Conservation (phyloP, 768 basidiomycete species). For the Mycena floridula region DNA sequence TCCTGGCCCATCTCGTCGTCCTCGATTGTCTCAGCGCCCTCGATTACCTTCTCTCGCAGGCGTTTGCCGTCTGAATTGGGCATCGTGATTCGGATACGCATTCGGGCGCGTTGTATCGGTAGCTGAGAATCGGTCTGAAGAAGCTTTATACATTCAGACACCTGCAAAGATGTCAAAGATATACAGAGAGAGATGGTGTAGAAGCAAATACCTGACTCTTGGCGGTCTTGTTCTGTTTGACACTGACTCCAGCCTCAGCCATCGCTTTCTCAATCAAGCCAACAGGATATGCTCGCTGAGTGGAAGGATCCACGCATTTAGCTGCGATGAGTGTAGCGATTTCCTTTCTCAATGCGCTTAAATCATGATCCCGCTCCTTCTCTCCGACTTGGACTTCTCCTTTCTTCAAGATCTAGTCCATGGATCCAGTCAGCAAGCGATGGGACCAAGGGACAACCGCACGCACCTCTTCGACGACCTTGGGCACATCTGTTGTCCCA, state of each 20-base stretch:
- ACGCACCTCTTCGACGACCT: slow-evolving; percentile 76
- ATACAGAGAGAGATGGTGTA: background rate
- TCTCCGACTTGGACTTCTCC: slow-evolving; percentile 97
- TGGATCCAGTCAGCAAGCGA: background rate
- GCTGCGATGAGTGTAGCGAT: slow-evolving; percentile 93
- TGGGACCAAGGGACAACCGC: background rate
- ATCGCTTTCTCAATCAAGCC: slow-evolving; percentile 98
- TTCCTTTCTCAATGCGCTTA: slow-evolving; percentile 74
- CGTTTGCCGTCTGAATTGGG: slow-evolving; percentile 60
- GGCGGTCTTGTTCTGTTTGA: slow-evolving; percentile 82
- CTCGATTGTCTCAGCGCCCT: slow-evolving; percentile 79
- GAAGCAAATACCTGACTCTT: slow-evolving; percentile 74
- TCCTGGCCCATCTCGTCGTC: slow-evolving; percentile 64
- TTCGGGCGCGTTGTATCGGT: slow-evolving; percentile 87
- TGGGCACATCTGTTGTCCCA: slow-evolving; percentile 61
- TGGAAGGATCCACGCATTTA: slow-evolving; percentile 91
- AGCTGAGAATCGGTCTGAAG: slow-evolving; percentile 80
- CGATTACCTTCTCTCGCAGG: slow-evolving; percentile 64
- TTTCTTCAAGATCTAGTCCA: slow-evolving; percentile 89
- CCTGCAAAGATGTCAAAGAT: slow-evolving; percentile 37
- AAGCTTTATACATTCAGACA: slow-evolving; percentile 81
- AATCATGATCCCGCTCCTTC: slow-evolving; percentile 91
- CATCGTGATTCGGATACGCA: slow-evolving; percentile 84
- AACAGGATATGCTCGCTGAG: slow-evolving; percentile 85
- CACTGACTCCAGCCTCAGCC: slow-evolving; percentile 90